These are phyloP conservation scores for Trametes gibbosa DNA, from an alignment of 768 basidiomycete species.

Conservation along the genomic window DNA sequence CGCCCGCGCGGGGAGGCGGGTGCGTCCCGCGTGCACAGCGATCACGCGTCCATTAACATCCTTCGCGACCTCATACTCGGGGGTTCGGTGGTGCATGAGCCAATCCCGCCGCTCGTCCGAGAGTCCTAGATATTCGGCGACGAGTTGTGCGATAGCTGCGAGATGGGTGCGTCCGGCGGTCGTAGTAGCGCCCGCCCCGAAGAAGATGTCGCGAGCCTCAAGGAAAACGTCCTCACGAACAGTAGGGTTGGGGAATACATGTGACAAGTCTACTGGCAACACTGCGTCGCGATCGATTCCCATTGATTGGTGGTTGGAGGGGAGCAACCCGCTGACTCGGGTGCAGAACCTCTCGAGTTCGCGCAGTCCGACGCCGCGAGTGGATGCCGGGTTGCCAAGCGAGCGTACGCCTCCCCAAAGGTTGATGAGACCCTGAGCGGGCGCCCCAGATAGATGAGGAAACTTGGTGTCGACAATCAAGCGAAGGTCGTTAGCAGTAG, in stretches of 20 bases:
- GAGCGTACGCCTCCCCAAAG: slow-evolving; percentile 66
- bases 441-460: slow-evolving; percentile 50
- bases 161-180: slow-evolving; percentile 47
- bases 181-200: slow-evolving; percentile 64
- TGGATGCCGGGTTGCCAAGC: slow-evolving; percentile 50
- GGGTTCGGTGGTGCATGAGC: slow-evolving; percentile 62
- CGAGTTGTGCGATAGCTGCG: slow-evolving; percentile 46
- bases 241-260: slow-evolving; percentile 64
- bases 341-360: slow-evolving; percentile 84
- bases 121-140: slow-evolving; percentile 64
- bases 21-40: slow-evolving; percentile 61
- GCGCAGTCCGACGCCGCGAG: slow-evolving; percentile 65
- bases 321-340: slow-evolving; percentile 63
- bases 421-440: slow-evolving; percentile 52
- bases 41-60: slow-evolving; percentile 59
- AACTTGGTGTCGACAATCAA: slow-evolving; percentile 70
- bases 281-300: slow-evolving; percentile 36
- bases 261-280: slow-evolving; percentile 32
- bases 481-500: slow-evolving; percentile 63
- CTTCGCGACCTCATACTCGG: slow-evolving; percentile 66
- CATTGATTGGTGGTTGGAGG: slow-evolving; percentile 44
- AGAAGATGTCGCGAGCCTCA: slow-evolving; percentile 90
- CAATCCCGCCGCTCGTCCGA: slow-evolving; percentile 68
- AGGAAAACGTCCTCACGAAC: slow-evolving; percentile 87
- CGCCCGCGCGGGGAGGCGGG: slow-evolving; percentile 49